Percentiles rank a stretch among this genome's conserved stretches.
These are phyloP conservation scores for Ilex paraguariensis DNA, from an alignment of 305 asterid genomes.

Conservation along the genomic window DNA sequence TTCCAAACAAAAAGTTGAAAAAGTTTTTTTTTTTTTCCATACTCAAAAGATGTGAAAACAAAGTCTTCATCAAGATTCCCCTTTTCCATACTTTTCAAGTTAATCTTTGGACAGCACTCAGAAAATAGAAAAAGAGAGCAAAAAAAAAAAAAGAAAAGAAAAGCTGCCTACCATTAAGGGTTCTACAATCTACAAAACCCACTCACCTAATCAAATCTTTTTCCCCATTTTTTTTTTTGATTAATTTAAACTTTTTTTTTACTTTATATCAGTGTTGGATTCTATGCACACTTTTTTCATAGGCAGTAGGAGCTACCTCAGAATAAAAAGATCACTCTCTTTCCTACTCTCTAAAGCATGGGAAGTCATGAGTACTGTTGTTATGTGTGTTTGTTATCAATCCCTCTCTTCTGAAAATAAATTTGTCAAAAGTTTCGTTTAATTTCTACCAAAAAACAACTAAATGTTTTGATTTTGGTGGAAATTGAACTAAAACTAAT, in stretches of 20 bases:
- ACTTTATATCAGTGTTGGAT: conserved; percentile 9
- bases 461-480: too few relatives aligned
- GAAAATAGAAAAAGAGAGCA: conserved; percentile 11
- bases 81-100: conserved; percentile 21
- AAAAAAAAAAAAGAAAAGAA: conserved; percentile 13
- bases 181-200: conserved; percentile 30
- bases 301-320: not conserved
- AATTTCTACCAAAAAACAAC: too few relatives aligned
- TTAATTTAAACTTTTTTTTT: not conserved
- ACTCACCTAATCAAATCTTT: conserved; percentile 25
- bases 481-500: too few relatives aligned
- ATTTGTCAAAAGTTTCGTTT: too few relatives aligned
- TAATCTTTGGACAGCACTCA: conserved; percentile 34
- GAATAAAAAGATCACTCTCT: conserved; percentile 17
- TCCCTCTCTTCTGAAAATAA: too few relatives aligned
- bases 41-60: conserved; percentile 17
- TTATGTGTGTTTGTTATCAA: too few relatives aligned
- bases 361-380: not conserved
- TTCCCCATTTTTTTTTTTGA: conserved; percentile 14
- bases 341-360: conserved; percentile 8
- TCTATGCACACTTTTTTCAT: conserved; percentile 7
- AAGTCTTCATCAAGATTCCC: conserved; percentile 26
- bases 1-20: too few relatives aligned
- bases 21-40: conserved; percentile 6
- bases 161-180: conserved; percentile 50